These are phyloP conservation scores for Fusarium albidum DNA, from an alignment of 2,329 filamentous ascomycete genomes.

Conservation along the genomic window DNA sequence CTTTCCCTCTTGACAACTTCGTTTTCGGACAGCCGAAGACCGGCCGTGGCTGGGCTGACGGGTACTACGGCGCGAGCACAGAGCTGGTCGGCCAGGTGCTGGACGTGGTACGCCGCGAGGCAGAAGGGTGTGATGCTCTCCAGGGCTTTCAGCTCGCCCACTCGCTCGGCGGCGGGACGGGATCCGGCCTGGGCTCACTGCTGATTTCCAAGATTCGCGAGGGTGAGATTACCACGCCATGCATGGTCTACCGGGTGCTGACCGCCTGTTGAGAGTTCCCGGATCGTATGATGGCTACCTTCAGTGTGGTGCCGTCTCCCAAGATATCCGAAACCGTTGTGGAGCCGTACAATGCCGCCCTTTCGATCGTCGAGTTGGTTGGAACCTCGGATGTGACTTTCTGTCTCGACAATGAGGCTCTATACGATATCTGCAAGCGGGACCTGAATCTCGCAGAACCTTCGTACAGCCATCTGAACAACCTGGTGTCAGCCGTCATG, in stretches of 20 bases:
- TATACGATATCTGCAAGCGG: slow-evolving; percentile 99
- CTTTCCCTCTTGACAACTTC: slow-evolving; percentile 99
- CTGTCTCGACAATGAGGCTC: slow-evolving; percentile 99
- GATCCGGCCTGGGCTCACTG: slow-evolving; percentile 99
- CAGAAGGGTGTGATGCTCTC: slow-evolving; percentile 98
- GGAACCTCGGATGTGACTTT: slow-evolving; percentile 99
- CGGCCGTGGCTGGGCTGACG: slow-evolving; percentile 99
- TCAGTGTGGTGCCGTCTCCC: slow-evolving; percentile 97
- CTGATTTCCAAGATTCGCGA: slow-evolving; percentile 99
- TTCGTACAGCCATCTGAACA: slow-evolving; percentile 98
- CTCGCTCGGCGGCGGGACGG: slow-evolving; percentile 99
- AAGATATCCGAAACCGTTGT: slow-evolving; percentile 99
- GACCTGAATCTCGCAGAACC: slow-evolving; percentile 99
- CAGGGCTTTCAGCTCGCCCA: slow-evolving; percentile 99
- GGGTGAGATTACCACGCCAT: too few relatives aligned
- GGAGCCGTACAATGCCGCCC: slow-evolving; percentile 99
- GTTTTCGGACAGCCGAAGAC: slow-evolving; percentile 99
- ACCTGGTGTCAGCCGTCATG: slow-evolving; percentile 99
- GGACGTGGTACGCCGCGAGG: slow-evolving; percentile 98
- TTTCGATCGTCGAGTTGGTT: slow-evolving; percentile 98
- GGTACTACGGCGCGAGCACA: slow-evolving; percentile 99
- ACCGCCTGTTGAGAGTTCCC: too few relatives aligned
- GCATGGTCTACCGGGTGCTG: too few relatives aligned
- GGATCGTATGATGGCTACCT: slow-evolving; percentile 99
- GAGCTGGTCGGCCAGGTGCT: slow-evolving; percentile 98